Conservation (phyloP, 768 basidiomycete genomes). For the Phaeotremella fagi region DNA sequence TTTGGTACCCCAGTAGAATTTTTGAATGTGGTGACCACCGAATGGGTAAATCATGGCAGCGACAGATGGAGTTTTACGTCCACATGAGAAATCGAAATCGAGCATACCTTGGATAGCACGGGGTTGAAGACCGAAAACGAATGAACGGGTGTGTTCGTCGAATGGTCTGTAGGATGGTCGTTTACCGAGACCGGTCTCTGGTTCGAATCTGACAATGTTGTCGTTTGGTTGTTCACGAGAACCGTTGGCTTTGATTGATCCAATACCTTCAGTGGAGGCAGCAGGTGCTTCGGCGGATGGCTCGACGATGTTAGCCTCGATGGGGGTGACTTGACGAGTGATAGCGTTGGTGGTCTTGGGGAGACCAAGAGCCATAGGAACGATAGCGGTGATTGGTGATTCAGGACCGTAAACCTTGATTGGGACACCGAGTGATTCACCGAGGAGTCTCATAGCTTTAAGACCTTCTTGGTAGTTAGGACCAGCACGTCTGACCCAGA, state of each 20-base stretch:
- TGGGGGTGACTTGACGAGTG: constrained; percentile 53
- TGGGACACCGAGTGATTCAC: constrained; percentile 90
- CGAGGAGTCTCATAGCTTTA: constrained; percentile 96
- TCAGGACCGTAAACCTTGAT: constrained; percentile 97
- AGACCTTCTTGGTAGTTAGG: constrained; percentile 99
- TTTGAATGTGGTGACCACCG: constrained; percentile 99
- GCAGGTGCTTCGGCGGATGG: constrained; percentile 25
- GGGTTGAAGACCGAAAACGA: constrained; percentile 97
- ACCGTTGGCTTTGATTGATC: constrained; percentile 70
- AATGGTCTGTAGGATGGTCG: constrained; percentile 88
- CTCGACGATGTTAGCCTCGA: constrained; percentile 44
- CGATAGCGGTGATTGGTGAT: constrained; percentile 97
- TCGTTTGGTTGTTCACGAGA: constrained; percentile 79
- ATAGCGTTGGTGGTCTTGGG: constrained; percentile 51
- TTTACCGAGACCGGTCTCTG: constrained; percentile 42
- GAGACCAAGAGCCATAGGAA: constrained; percentile 93
- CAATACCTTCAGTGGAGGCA: constrained; percentile 53
- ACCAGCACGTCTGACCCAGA: constrained; percentile 95
- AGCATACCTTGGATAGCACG: constrained; percentile 98
- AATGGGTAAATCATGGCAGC: constrained; percentile 99
- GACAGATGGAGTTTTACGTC: constrained; percentile 80
- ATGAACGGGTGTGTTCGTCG: constrained; percentile 86
- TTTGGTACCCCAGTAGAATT: constrained; percentile 99
- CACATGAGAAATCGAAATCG: constrained; percentile 98
- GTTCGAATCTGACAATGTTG: constrained; percentile 83